These are phyloP conservation scores for Saposhnikovia divaricata DNA, from an alignment of 129 eudicot species.

Conservation along the genomic window DNA sequence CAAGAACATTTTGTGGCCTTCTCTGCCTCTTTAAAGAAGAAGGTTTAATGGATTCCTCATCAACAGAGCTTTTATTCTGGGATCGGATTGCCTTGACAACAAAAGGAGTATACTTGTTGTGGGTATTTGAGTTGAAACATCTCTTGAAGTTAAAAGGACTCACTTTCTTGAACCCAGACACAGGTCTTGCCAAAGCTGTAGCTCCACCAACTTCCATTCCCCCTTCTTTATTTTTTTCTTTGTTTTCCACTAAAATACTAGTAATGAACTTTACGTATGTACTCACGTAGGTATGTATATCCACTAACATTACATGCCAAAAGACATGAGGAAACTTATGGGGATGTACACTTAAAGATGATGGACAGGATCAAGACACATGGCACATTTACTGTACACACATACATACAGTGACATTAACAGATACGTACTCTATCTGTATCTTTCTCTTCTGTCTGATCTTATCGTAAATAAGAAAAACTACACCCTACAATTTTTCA, in stretches of 20 bases:
- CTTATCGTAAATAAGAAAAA: too few relatives aligned
- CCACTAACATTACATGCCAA: not conserved
- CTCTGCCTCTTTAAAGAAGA: conserved; percentile 22
- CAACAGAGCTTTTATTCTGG: conserved; percentile 14
- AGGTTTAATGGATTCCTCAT: not conserved
- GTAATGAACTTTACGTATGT: not conserved
- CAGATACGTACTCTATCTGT: too few relatives aligned
- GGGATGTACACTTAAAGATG: not conserved
- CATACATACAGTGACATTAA: too few relatives aligned
- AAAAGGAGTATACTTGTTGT: not conserved
- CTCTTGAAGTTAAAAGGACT: not conserved
- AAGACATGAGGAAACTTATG: not conserved
- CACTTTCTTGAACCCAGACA: not conserved
- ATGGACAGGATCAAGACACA: not conserved
- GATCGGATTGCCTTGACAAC: conserved; percentile 1
- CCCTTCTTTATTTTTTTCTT: not conserved
- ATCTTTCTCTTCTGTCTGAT: too few relatives aligned
- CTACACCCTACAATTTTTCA: too few relatives aligned
- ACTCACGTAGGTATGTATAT: not conserved
- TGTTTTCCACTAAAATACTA: not conserved
- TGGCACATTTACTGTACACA: not conserved
- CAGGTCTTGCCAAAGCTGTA: not conserved
- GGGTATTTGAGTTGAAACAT: not conserved
- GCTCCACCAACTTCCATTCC: not conserved
- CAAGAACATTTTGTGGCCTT: conserved; percentile 43